Evolutionary conservation across 306 rosid genomes (phyloP).

Genomic region (Vigna hirtella): DNA sequence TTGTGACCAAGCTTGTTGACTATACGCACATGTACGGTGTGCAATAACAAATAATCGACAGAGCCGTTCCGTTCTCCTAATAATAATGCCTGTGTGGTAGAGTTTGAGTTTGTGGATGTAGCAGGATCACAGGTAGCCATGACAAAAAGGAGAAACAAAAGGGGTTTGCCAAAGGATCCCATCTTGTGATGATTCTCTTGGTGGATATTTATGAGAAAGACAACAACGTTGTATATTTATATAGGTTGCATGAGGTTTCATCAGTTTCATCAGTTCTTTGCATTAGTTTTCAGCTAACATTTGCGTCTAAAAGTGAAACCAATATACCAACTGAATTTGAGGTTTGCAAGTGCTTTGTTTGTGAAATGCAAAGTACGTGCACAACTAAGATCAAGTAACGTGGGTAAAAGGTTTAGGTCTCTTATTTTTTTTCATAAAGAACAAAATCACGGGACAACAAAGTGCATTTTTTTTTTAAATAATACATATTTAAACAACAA

Average conservation of each 20-base stretch:
- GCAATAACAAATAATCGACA: no score
- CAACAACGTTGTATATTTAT: not conserved
- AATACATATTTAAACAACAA: no score
- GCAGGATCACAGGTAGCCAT: no score
- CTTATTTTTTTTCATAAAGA: no score
- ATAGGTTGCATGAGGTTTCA: not conserved
- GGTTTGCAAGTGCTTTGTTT: not conserved
- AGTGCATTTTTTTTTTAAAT: no score
- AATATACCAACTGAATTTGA: not conserved
- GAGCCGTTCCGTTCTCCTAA: not conserved
- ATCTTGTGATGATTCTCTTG: not conserved
- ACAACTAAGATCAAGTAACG: not conserved
- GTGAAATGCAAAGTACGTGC: not conserved
- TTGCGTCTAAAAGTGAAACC: not conserved
- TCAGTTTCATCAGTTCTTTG: not conserved
- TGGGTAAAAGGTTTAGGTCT: not conserved
- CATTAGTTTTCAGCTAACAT: not conserved
- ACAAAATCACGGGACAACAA: no score
- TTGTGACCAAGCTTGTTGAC: not conserved
- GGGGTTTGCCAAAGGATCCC: conserved; percentile 10
- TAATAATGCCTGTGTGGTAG: not conserved
- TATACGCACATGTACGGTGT: not conserved
- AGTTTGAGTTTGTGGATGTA: not conserved
- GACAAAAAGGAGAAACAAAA: not conserved
- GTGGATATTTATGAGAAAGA: not conserved